These are phyloP conservation scores for Teratosphaeria destructans DNA, from an alignment of 2,329 filamentous ascomycete genomes.

Conservation along the genomic window DNA sequence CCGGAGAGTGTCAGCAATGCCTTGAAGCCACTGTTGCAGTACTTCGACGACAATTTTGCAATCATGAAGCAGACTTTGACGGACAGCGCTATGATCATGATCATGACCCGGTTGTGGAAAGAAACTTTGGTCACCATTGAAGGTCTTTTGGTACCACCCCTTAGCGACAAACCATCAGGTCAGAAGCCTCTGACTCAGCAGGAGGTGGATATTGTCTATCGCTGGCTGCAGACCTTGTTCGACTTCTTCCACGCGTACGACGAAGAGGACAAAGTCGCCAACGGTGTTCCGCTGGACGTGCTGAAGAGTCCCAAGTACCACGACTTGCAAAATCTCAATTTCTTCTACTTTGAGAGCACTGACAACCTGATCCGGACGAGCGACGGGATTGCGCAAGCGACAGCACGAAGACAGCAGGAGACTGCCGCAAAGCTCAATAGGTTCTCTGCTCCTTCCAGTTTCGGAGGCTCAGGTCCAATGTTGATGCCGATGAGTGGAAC, in stretches of 20 bases:
- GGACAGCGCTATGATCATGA: conserved; percentile 90
- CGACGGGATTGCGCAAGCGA: conserved; percentile 87
- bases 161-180: conserved; percentile 86
- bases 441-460: conserved; percentile 50
- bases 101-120: conserved; percentile 98
- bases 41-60: conserved; percentile 97
- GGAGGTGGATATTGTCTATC: conserved; percentile 89
- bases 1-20: conserved; percentile 68
- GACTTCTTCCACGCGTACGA: conserved; percentile 92
- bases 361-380: conserved; percentile 89
- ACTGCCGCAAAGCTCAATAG: conserved; percentile 45
- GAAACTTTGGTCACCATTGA: conserved; percentile 91
- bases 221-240: conserved; percentile 77
- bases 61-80: conserved; percentile 98
- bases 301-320: conserved; percentile 97
- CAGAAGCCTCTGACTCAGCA: conserved; percentile 75
- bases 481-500: conserved; percentile 22
- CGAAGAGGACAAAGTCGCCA: conserved; percentile 68
- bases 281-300: conserved; percentile 82
- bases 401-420: conserved; percentile 62
- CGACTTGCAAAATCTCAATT: conserved; percentile 90
- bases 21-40: conserved; percentile 74
- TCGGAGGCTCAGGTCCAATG: neutral
- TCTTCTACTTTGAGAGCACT: conserved; percentile 94
- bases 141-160: conserved; percentile 75